Percentiles rank a stretch among this genome's conserved stretches.
Evolutionary conservation across 2,329 filamentous ascomycete species (phyloP).

Genomic region (Lachnellula subtilissima): DNA sequence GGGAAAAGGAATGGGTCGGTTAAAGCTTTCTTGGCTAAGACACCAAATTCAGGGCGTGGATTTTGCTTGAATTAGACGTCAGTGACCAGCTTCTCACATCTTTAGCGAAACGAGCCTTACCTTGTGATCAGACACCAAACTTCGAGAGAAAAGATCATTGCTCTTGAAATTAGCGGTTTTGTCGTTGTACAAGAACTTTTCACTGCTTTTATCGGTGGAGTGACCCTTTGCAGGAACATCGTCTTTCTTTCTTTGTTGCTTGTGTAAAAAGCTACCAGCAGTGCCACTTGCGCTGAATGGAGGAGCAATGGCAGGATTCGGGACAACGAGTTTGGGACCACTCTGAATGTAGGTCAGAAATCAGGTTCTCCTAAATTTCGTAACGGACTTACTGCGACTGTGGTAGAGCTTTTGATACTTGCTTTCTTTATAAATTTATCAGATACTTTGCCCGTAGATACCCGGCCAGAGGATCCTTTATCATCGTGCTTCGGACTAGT

Average conservation of each 20-base stretch:
- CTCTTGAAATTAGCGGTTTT: too few species aligned
- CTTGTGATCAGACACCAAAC: too few species aligned
- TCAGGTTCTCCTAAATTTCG: not conserved
- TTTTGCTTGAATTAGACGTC: too few species aligned
- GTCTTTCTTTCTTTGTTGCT: not conserved
- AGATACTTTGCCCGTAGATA: not conserved
- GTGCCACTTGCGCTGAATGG: not conserved
- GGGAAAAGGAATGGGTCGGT: too few species aligned
- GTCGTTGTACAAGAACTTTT: not conserved
- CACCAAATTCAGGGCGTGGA: too few species aligned
- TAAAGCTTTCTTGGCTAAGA: too few species aligned
- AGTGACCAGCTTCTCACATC: too few species aligned
- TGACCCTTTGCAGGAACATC: not conserved
- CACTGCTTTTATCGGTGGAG: not conserved
- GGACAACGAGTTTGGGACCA: not conserved
- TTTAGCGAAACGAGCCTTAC: too few species aligned
- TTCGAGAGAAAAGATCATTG: too few species aligned
- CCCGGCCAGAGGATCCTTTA: not conserved
- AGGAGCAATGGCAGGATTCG: not conserved
- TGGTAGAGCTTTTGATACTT: not conserved
- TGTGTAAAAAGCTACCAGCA: not conserved
- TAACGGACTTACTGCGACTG: not conserved
- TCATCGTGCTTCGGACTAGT: not conserved
- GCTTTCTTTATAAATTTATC: not conserved
- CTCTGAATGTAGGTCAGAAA: not conserved